phyloP scores from a whole-genome alignment of 1,284 basidiomycete genomes.

The Malassezia caprae region DNA sequence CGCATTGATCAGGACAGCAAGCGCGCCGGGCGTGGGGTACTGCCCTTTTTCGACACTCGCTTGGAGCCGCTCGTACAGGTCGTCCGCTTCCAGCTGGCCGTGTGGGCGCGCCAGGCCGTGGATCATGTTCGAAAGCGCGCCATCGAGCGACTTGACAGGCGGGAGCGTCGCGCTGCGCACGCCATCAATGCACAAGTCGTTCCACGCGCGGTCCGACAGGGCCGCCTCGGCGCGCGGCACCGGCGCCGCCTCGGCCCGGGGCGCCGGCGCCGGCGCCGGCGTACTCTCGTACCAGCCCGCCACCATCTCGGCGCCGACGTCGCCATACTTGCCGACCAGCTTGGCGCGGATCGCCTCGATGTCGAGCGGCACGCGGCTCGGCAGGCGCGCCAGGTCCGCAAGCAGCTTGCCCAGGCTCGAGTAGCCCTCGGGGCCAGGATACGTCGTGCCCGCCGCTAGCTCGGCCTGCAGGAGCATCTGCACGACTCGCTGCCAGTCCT shows the following conservation, averaged over 20 bases:
- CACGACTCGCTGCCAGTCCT: constrained; percentile 7
- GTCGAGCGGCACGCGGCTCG: background rate
- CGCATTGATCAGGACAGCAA: constrained; percentile 30
- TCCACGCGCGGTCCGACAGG: background rate
- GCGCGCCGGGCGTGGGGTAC: constrained; percentile 20
- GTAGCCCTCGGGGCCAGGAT: background rate
- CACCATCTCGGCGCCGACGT: background rate
- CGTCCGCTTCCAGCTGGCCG: constrained; percentile 9
- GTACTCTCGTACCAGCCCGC: constrained; percentile 3
- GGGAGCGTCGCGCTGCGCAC: background rate
- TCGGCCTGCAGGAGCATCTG: constrained; percentile 1
- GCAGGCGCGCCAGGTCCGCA: constrained; percentile 3
- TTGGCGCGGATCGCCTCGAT: background rate
- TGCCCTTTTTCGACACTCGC: background rate
- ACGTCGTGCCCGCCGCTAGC: background rate
- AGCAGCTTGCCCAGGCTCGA: constrained; percentile 15
- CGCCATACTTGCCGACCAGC: constrained; percentile 11
- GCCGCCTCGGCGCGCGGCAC: background rate
- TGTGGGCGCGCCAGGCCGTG: constrained; percentile 14
- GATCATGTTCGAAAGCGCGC: background rate
- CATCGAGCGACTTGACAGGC: constrained; percentile 3
- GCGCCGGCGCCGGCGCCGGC: background rate
- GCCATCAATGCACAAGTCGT: constrained; percentile 3
- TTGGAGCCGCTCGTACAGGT: background rate
- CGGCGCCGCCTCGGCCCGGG: background rate